phyloP scores from a whole-genome alignment of 192 early-diverging fungal species.

The Haplosporangium gracile region DNA sequence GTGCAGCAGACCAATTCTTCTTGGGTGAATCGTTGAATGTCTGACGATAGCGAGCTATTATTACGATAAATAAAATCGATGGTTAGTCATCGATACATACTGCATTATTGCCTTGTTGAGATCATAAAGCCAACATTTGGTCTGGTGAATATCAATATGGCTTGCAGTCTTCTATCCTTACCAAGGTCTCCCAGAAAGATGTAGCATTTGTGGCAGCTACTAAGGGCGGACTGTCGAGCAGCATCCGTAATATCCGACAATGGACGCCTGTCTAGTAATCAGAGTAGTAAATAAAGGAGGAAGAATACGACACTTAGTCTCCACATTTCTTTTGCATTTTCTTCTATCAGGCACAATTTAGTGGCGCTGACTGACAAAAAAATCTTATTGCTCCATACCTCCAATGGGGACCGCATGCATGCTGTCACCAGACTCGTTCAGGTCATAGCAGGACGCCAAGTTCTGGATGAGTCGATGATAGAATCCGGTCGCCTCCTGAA shows the following conservation, averaged over 20 bases:
- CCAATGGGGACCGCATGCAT: slow-evolving; percentile 45
- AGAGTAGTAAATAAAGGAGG: background rate
- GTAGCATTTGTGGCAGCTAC: slow-evolving; percentile 65
- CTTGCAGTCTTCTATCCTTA: slow-evolving; percentile 16
- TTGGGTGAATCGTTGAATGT: slow-evolving; percentile 63
- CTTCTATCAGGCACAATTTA: background rate
- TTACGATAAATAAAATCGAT: background rate
- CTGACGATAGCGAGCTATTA: slow-evolving; percentile 74
- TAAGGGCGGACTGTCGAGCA: slow-evolving; percentile 52
- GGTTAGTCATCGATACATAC: background rate
- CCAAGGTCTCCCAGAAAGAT: slow-evolving; percentile 79
- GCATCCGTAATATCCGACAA: slow-evolving; percentile 34
- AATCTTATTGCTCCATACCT: slow-evolving; percentile 27
- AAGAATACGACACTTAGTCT: background rate
- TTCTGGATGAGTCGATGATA: slow-evolving; percentile 64
- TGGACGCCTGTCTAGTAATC: slow-evolving; percentile 29
- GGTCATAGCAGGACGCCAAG: slow-evolving; percentile 56
- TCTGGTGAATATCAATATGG: background rate
- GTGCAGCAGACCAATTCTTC: slow-evolving; percentile 70
- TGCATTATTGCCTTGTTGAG: background rate
- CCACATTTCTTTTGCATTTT: background rate
- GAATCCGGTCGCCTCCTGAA: slow-evolving; percentile 66
- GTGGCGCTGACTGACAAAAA: background rate
- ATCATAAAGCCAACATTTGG: background rate
- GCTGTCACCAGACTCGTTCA: slow-evolving; percentile 53